phyloP scores from a whole-genome alignment of 371 early-diverging fungal species.

The Haplosporangium sp. region DNA sequence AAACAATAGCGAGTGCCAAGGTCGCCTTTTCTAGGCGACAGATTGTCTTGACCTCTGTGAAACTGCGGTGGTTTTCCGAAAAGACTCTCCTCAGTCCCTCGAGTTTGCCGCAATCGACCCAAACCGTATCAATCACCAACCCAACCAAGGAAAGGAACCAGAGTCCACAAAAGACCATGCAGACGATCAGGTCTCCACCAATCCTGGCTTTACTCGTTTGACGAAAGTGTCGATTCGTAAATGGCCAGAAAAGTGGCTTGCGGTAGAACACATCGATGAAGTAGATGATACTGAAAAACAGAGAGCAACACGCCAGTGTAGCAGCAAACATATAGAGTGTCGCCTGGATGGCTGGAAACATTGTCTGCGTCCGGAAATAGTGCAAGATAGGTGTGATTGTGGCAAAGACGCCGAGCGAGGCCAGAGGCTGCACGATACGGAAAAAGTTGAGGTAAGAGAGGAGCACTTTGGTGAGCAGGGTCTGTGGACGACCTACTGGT shows the following conservation, averaged over 20 bases:
- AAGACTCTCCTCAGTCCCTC: conserved; percentile 28
- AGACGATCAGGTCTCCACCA: conserved; percentile 46
- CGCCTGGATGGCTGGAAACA: conserved; percentile 52
- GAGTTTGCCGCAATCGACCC: conserved; percentile 41
- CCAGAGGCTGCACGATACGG: conserved; percentile 42
- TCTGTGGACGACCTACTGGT: conserved; percentile 16
- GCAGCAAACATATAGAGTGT: conserved; percentile 49
- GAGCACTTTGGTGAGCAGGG: conserved; percentile 39
- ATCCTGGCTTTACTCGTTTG: conserved; percentile 41
- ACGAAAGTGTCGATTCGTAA: conserved; percentile 46
- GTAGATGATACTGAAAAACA: conserved; percentile 44
- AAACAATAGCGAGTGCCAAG: conserved; percentile 30
- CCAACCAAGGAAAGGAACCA: conserved; percentile 51
- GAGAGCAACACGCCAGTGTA: conserved; percentile 39
- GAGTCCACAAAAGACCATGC: conserved; percentile 50
- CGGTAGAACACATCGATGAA: conserved; percentile 45
- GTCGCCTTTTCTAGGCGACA: conserved; percentile 50
- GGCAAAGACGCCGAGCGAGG: conserved; percentile 30
- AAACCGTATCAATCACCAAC: conserved; percentile 39
- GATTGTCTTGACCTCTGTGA: conserved; percentile 18
- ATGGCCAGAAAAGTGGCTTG: conserved; percentile 54
- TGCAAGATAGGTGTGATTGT: conserved; percentile 44
- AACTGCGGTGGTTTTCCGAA: conserved; percentile 8
- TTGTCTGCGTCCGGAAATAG: conserved; percentile 47
- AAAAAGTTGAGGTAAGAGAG: conserved; percentile 45